A percentile compares a stretch with the other conserved stretches of the same genome.
phyloP scores from a whole-genome alignment of 2,329 filamentous ascomycete genomes.

The Dactylellina haptotyla region DNA sequence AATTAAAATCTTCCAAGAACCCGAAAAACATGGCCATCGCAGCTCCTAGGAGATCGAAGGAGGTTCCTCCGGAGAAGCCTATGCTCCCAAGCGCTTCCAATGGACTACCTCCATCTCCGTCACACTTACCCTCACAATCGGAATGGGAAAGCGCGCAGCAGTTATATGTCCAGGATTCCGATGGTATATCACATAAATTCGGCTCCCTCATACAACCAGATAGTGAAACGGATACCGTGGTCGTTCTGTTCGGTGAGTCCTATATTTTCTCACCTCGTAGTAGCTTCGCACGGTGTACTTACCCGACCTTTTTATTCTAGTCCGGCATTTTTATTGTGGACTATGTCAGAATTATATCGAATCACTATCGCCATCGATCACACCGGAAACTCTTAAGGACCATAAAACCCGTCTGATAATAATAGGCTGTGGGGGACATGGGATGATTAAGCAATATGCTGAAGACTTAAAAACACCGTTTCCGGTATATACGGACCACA shows the following conservation, averaged over 20 bases:
- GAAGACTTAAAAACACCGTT: conserved; percentile 41
- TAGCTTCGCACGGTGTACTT: background rate
- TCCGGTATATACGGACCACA: conserved; percentile 45
- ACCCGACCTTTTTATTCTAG: background rate
- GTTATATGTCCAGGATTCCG: conserved; percentile 30
- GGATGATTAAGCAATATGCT: conserved; percentile 40
- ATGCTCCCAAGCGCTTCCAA: conserved; percentile 28
- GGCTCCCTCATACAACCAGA: conserved; percentile 36
- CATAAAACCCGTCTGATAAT: conserved; percentile 48
- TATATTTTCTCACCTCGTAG: background rate
- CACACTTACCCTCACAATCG: conserved; percentile 35
- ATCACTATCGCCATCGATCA: conserved; percentile 42
- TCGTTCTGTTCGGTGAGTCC: conserved; percentile 44
- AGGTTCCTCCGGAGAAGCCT: conserved; percentile 31
- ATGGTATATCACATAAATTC: conserved; percentile 35
- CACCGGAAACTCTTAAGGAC: conserved; percentile 34
- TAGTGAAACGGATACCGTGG: conserved; percentile 34
- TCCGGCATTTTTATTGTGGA: conserved; percentile 48
- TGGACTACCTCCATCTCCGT: conserved; percentile 50
- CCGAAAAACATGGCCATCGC: conserved; percentile 38
- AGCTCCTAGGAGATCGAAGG: background rate
- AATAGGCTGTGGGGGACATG: conserved; percentile 45
- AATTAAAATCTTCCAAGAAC: no score
- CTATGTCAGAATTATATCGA: conserved; percentile 51
- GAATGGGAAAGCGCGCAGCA: conserved; percentile 39